Conservation (phyloP, 768 basidiomycete genomes). For the Infundibulicybe gibba region DNA sequence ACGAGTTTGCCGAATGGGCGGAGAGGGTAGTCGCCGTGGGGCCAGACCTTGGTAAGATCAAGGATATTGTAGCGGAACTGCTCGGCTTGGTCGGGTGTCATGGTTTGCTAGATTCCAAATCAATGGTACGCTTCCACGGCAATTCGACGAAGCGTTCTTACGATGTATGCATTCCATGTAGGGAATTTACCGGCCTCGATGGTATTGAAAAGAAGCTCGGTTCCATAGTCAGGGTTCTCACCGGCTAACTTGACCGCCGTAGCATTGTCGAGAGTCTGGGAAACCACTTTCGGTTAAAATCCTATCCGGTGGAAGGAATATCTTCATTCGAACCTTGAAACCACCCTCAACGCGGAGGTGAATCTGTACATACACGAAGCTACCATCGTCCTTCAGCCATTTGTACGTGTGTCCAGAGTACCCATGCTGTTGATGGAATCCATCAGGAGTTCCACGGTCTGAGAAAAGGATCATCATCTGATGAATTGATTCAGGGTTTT, state of each 20-base stretch:
- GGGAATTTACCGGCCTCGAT: constrained; percentile 83
- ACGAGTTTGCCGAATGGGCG: constrained; percentile 85
- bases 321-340: constrained; percentile 58
- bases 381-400: constrained; percentile 80
- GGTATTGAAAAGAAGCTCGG: constrained; percentile 70
- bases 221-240: constrained; percentile 83
- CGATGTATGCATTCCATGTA: constrained; percentile 85
- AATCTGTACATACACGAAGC: constrained; percentile 84
- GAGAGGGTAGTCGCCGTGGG: constrained; percentile 85
- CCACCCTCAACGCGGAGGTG: constrained; percentile 79
- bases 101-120: constrained; percentile 63
- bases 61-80: constrained; percentile 86
- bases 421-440: constrained; percentile 84
- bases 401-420: constrained; percentile 94
- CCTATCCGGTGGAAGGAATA: no score
- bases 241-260: constrained; percentile 65
- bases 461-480: constrained; percentile 89
- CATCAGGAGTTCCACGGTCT: constrained; percentile 93
- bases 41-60: constrained; percentile 90
- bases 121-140: neutral
- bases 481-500: constrained; percentile 88
- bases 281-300: neutral
- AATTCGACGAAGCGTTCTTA: constrained; percentile 27
- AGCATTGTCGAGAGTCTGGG: constrained; percentile 66
- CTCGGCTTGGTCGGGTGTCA: constrained; percentile 91